phyloP scores from a whole-genome alignment of 1,139 yeast genomes.

The Hyphopichia wangnamkhiaoensis region DNA sequence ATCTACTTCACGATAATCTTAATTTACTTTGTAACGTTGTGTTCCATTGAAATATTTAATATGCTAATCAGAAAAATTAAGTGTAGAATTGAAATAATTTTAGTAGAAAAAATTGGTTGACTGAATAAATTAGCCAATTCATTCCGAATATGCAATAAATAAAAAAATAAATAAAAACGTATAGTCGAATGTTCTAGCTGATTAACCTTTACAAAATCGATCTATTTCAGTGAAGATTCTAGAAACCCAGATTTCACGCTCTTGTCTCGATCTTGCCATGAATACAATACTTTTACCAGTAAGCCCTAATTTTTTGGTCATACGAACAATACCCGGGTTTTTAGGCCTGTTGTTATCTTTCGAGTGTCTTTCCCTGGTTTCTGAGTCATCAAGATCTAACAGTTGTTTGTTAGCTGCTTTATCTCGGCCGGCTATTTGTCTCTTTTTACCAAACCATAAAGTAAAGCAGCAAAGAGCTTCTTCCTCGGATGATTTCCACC shows the following conservation, averaged over 20 bases:
- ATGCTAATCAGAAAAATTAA: no score
- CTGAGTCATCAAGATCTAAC: constrained; percentile 4
- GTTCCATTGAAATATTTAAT: no score
- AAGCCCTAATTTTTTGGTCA: constrained; percentile 60
- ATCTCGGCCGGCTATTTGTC: constrained; percentile 35
- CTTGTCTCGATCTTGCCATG: constrained; percentile 79
- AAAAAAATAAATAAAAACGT: no score
- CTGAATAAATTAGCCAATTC: no score
- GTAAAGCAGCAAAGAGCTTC: constrained; percentile 75
- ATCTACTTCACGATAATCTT: no score
- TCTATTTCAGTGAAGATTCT: constrained; percentile 66
- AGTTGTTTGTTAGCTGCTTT: constrained; percentile 10
- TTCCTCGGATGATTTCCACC: constrained; percentile 81
- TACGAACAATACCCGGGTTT: constrained; percentile 44
- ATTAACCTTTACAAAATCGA: constrained; percentile 32
- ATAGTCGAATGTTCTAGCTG: no score
- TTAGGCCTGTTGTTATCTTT: constrained; percentile 13
- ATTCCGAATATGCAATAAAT: no score
- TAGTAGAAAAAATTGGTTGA: no score
- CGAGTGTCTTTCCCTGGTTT: constrained; percentile 10
- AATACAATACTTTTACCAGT: constrained; percentile 72
- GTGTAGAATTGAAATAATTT: no score
- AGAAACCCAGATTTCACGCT: constrained; percentile 81
- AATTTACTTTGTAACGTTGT: no score
- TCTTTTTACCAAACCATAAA: constrained; percentile 75